Evolutionary conservation across 495 filamentous ascomycete genomes (phyloP), one percentile per base, ranked within the genome.

Genomic region (Pyrenopolyporus hunteri): DNA sequence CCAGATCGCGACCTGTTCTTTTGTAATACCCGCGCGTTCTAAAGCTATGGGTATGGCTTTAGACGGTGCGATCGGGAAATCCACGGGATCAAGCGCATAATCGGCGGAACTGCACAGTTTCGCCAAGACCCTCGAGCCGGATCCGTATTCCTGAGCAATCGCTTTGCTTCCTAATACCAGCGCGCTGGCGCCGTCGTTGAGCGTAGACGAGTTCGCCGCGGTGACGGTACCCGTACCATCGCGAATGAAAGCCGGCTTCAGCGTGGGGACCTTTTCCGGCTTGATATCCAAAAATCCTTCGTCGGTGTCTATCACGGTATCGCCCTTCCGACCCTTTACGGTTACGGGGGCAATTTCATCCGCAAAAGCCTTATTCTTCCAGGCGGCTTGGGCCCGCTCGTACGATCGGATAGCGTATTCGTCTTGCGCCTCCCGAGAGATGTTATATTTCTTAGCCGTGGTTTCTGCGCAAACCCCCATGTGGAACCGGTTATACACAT

Each of bases 381-480:
- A 98, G n/a, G 92, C 93, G 53, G 85, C 83, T 75, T 97, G 92
- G 17, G 93, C 89, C 17, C 93, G 85, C 71, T 91, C 80, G 65
- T 96, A 98, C 11, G 88, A 92, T 65, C 83, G 82, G 63, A 97
- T 91, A 8, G 94, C 91, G 70, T 94, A 98, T 40, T 87, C 78
- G 63, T 98, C 94, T 78, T 98, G 94, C 59, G 85, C 85, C 68
- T 94, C 87, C 10, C 94, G 80, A 1, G 87, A 85, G 45, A 98
- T 83, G 0, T 84, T 76, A 69, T 90, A 82, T 61, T 95, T 93
- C 80, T 93, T 94, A 3, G 91, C 93, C 9, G 93, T 96, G 53
- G 89, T 87, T 78, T 98, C 94, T n/a, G 93, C 94, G 69, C 94
- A 98, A 55, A 92, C 89, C 6, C 94, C 94, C 94, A 98, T 98